Conservation (phyloP, 2,329 filamentous ascomycete species). For the Neonectria sp. region DNA sequence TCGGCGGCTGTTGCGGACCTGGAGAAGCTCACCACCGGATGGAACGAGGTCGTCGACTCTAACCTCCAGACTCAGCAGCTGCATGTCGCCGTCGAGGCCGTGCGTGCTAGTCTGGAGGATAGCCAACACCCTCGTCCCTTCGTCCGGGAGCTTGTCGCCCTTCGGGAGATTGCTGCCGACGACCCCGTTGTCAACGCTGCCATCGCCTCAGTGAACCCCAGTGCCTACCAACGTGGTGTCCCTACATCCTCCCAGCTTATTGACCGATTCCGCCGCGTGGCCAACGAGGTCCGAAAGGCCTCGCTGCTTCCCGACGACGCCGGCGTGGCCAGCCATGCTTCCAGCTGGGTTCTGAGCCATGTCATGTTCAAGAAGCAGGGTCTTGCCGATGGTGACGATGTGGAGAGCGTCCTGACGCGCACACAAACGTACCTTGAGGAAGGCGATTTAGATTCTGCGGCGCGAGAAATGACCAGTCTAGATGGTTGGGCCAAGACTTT, state of each 20-base stretch:
- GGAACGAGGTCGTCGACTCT: conserved; percentile 90
- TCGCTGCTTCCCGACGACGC: conserved; percentile 93
- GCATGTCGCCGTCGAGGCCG: conserved; percentile 94
- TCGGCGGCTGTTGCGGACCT: conserved; percentile 84
- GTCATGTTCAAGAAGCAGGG: conserved; percentile 96
- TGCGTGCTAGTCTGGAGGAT: conserved; percentile 86
- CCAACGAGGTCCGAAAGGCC: conserved; percentile 93
- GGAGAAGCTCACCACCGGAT: conserved; percentile 88
- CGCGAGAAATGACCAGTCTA: conserved; percentile 94
- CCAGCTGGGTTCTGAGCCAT: conserved; percentile 91
- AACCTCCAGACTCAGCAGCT: conserved; percentile 97
- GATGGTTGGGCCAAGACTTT: conserved; percentile 96
- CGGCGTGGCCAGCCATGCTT: conserved; percentile 93
- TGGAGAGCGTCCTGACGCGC: conserved; percentile 92
- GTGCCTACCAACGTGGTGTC: conserved; percentile 93
- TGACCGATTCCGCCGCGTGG: conserved; percentile 95
- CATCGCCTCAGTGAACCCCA: conserved; percentile 95
- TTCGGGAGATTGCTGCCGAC: conserved; percentile 91
- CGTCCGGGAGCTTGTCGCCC: conserved; percentile 90
- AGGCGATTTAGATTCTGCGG: conserved; percentile 91
- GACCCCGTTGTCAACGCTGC: conserved; percentile 92
- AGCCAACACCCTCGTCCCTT: conserved; percentile 83
- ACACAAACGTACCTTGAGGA: conserved; percentile 94
- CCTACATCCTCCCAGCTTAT: conserved; percentile 88
- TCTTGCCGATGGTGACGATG: conserved; percentile 86